Base-by-base conservation (phyloP, 306 rosid genomes). In the Cucurbita ficifolia region DNA sequence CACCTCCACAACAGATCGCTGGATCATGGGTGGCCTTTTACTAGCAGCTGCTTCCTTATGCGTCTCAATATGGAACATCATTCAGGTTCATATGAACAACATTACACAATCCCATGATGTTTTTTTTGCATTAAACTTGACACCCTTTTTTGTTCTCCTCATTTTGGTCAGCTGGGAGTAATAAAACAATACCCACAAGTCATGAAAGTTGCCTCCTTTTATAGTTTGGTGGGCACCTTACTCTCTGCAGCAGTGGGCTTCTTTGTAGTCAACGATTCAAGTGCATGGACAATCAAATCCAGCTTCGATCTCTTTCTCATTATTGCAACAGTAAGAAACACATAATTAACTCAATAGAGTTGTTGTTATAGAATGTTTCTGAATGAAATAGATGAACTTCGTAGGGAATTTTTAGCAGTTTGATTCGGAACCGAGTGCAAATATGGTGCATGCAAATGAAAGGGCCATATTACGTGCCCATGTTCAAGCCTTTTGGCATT, bases 1-100 rank as follows among this genome's bases (percentile, higher is more conserved):
- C 86, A 84, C 93, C 21, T 82, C 91, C 52, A 62, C 79, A 10
- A 85, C 89, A 1, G 96, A 90, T 13, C 84, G 82, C 65, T 92
- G 96, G 96, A 49, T 77, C 80, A 79, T 87, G 50, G 96, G 96
- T 77, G 98, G 98, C 55, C 43, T 83, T 78, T 78, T 90, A 60
- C 83, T 88, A 56, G 90, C 81, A 76, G 73, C 84, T 52, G 79
- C 96, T 72, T 79, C 88, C 43, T 74, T 92, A 65, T 88, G 90
- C 14, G 75, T 83, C 60, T 76, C 92, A 33, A 21, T 90, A 65
- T 85, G 85, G 87, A 90, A 79, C 79, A 78, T 81, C 12, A 69
- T 92, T 24, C 96, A 84, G 84, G 84, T 76, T 2, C 5, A 51
- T 51, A 17, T 0, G 1, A 51, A 50, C 6, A 50, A 14, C 17